Evolutionary conservation across 2,329 filamentous ascomycete genomes (phyloP), one percentile per base, ranked within the genome.

Genomic region (Verticillium longisporum): DNA sequence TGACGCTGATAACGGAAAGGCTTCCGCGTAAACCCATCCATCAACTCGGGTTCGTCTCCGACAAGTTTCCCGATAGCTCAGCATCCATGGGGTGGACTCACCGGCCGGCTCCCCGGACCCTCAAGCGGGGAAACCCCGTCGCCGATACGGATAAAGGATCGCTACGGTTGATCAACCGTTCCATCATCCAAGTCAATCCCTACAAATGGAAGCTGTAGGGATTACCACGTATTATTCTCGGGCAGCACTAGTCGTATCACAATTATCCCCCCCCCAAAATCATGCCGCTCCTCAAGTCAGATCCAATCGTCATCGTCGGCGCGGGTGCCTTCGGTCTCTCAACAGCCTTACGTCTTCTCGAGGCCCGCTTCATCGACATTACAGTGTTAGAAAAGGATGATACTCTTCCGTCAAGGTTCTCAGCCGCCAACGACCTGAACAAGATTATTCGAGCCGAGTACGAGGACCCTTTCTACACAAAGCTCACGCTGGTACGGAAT

Each of bases 401-500:
- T 6, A 60, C 66, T 9, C 65, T 70, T n/a, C 83, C 83, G 1
- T 79, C 81, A 4, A 61, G 62, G 1, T 73, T 72, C 66, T 85
- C 84, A 0, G 85, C 83, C 0, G 83, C 78, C 21, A 83, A 84
- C 62, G 83, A 87, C 64, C 68, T 87, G 32, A 87, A 87, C 68
- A 87, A 87, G 69, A 86, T 87, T 60, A 74, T 87, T 38, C 77
- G 83, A 2, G 82, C 79, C 4, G 83, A 86, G 64, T 86, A 86
- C 61, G 81, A 83, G 63, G 82, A 85, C 61, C 73, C 75, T 0
- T 84, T 83, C 60, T 86, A 87, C 62, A 81, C 82, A 0, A 74
- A 83, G 2, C 67, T 85, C 54, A 78, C 83, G 1, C 71, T 84
- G 60, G 81, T 82, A 70, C 62, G 75, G 61, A 26, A 21, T 31